phyloP scores from a whole-genome alignment of 2,329 filamentous ascomycete genomes.

The Metarhizium humberi region DNA sequence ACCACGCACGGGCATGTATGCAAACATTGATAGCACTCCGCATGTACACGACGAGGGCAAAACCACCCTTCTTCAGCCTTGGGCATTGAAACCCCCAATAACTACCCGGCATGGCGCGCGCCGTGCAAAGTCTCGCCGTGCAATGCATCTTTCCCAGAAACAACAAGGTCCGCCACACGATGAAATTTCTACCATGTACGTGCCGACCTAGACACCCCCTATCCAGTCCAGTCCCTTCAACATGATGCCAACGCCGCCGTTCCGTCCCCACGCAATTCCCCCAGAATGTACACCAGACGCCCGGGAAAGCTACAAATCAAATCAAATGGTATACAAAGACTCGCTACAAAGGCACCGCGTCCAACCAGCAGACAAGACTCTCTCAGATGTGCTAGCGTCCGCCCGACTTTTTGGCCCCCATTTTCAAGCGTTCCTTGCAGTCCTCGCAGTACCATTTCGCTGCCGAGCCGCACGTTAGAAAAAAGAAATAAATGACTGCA shows the following conservation, averaged over 20 bases:
- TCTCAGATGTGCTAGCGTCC: conserved; percentile 26
- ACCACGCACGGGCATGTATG: no score
- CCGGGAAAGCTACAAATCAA: not conserved
- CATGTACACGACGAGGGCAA: no score
- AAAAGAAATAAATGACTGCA: not conserved
- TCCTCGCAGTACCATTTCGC: conserved; percentile 79
- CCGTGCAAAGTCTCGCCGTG: no score
- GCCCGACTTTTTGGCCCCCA: conserved; percentile 42
- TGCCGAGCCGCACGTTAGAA: conserved; percentile 27
- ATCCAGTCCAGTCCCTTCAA: not conserved
- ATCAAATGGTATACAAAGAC: not conserved
- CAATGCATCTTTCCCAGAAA: no score
- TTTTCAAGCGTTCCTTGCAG: conserved; percentile 58
- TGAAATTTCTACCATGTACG: no score
- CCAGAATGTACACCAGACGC: not conserved
- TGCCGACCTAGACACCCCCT: not conserved
- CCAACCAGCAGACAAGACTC: not conserved
- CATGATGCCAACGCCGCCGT: not conserved
- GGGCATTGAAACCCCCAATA: no score
- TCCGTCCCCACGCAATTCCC: no score
- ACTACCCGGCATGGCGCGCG: no score
- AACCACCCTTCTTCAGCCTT: no score
- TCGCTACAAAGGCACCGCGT: not conserved
- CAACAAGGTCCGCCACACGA: no score
- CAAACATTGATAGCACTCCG: no score